A percentile compares a stretch with the other conserved stretches of the same genome.
phyloP scores from a whole-genome alignment of 2,329 filamentous ascomycete genomes.

The Cercospora sp. region DNA sequence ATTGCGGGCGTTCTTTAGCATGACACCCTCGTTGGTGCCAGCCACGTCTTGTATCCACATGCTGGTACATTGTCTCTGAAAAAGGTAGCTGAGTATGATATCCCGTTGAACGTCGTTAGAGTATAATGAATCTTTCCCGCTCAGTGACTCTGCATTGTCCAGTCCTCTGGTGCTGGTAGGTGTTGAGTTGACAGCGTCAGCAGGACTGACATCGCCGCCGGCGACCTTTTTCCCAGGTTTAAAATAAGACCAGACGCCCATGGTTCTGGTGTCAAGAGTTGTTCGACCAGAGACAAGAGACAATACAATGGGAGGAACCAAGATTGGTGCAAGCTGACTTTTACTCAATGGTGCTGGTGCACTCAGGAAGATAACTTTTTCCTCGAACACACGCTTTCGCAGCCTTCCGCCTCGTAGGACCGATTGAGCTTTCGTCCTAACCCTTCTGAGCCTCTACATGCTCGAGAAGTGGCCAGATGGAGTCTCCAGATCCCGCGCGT shows the following conservation, averaged over 20 bases:
- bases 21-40: conserved; percentile 69
- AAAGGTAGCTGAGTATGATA: conserved; percentile 65
- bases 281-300: background rate
- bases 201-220: background rate
- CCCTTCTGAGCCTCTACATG: background rate
- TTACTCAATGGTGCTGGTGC: background rate
- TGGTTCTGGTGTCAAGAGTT: background rate
- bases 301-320: background rate
- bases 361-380: background rate
- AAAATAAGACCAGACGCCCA: background rate
- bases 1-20: conserved; percentile 62
- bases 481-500: background rate
- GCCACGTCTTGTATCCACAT: conserved; percentile 72
- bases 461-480: background rate
- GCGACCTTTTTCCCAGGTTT: background rate
- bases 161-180: background rate
- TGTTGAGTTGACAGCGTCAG: background rate
- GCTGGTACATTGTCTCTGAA: conserved; percentile 73
- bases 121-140: background rate
- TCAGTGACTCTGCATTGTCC: background rate
- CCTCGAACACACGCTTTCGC: background rate
- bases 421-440: background rate
- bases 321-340: background rate
- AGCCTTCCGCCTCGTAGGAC: background rate
- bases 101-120: conserved; percentile 65